Evolutionary conservation across 805 yeast species (phyloP).

Genomic region (Yarrowia sp.): DNA sequence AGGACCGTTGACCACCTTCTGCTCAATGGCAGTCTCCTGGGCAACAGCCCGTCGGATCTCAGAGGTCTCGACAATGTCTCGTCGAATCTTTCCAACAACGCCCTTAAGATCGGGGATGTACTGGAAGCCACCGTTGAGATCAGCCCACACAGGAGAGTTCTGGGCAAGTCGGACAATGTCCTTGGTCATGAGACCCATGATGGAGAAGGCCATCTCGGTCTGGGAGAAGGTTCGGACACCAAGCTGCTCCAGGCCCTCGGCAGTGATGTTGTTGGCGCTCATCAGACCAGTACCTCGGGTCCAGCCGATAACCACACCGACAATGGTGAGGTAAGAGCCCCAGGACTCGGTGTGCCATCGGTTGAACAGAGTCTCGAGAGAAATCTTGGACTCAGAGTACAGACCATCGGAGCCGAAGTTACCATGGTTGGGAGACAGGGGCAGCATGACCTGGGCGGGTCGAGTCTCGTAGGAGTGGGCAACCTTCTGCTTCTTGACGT

Average conservation of each 20-base stretch:
- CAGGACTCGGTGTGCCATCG: constrained; percentile 99
- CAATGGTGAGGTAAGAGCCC: constrained; percentile 87
- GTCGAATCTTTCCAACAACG: constrained; percentile 73
- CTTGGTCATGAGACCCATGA: constrained; percentile 89
- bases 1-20: constrained; percentile 79
- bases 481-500: constrained; percentile 78
- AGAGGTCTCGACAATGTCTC: constrained; percentile 67
- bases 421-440: constrained; percentile 98
- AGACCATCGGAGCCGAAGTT: constrained; percentile 98
- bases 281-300: constrained; percentile 99
- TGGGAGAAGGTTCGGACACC: constrained; percentile 99
- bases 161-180: constrained; percentile 82
- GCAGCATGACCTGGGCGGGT: constrained; percentile 96
- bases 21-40: constrained; percentile 86
- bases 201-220: constrained; percentile 98
- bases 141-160: constrained; percentile 94
- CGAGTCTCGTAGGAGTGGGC: constrained; percentile 79
- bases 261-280: constrained; percentile 95
- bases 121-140: constrained; percentile 98
- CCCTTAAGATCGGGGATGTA: constrained; percentile 88
- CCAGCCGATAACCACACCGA: constrained; percentile 99
- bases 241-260: constrained; percentile 91
- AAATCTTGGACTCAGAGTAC: constrained; percentile 95
- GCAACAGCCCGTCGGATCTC: constrained; percentile 95
- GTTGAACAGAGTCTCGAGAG: constrained; percentile 93